A percentile compares a stretch with the other conserved stretches of the same genome.
Conservation (phyloP, 148 eudicot genomes). For the Vaccinium darrowii region DNA sequence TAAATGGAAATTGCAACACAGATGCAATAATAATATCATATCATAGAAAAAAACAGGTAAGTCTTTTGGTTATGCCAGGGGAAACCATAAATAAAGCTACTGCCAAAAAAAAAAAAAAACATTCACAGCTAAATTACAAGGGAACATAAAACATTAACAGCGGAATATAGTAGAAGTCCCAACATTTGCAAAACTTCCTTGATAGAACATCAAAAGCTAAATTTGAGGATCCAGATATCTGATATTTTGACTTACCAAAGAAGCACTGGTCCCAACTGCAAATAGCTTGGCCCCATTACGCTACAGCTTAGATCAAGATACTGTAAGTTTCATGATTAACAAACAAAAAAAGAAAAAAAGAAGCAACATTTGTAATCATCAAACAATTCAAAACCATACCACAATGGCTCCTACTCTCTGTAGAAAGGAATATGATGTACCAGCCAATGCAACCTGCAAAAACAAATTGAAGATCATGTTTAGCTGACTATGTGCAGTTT, state of each 20-base stretch:
- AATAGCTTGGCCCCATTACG: conserved; percentile 88
- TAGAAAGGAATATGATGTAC: conserved; percentile 65
- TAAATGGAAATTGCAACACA: not conserved
- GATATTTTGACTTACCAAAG: conserved; percentile 51
- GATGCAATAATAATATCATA: not conserved
- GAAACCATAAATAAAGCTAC: not conserved
- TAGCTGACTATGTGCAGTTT: not conserved
- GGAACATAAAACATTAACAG: not conserved
- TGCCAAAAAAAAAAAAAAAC: not conserved
- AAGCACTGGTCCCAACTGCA: conserved; percentile 80
- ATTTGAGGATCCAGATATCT: not conserved
- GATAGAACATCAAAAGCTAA: not conserved
- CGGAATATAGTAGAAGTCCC: not conserved
- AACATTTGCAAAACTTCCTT: not conserved
- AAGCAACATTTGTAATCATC: not conserved
- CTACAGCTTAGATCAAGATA: conserved; percentile 39
- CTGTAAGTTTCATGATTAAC: not conserved
- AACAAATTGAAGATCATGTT: not conserved
- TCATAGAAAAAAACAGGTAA: not conserved
- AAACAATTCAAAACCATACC: conserved; percentile 39
- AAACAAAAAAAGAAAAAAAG: not conserved
- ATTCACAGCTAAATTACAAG: not conserved
- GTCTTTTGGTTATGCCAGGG: not conserved
- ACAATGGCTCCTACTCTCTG: conserved; percentile 79
- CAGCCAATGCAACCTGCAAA: conserved; percentile 76